phyloP scores from a whole-genome alignment of 164 flowering plant genomes.

The Cinnamomum chago region DNA sequence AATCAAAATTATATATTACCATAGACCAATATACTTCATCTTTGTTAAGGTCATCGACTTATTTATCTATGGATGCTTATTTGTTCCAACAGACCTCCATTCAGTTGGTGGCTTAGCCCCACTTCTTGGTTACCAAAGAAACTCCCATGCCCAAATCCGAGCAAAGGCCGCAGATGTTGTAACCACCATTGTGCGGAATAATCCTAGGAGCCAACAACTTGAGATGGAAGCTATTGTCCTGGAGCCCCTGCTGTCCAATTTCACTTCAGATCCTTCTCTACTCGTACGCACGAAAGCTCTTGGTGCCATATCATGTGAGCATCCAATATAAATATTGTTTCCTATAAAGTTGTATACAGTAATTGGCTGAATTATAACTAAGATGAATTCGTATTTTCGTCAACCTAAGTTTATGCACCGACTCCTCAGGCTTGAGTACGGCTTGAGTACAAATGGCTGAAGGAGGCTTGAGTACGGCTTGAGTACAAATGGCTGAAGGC shows the following conservation, averaged over 20 bases:
- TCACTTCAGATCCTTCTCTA: conserved; percentile 77
- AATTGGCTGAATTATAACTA: no score
- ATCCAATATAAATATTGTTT: neutral
- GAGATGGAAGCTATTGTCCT: conserved; percentile 79
- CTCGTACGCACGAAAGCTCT: conserved; percentile 79
- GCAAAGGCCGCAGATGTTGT: conserved; percentile 95
- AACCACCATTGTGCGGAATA: conserved; percentile 89
- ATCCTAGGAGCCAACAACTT: conserved; percentile 81
- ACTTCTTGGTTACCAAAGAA: conserved; percentile 67
- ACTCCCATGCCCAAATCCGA: conserved; percentile 69
- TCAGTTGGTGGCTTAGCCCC: conserved; percentile 90
- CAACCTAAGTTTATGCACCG: neutral
- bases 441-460: neutral
- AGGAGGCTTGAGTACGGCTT: no score
- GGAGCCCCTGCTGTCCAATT: conserved; percentile 65
- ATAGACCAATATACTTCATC: neutral
- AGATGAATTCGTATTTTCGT: neutral
- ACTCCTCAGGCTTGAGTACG: neutral
- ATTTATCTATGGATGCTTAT: neutral
- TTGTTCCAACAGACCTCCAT: conserved; percentile 56
- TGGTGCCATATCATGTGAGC: conserved; percentile 93
- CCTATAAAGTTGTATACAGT: no score
- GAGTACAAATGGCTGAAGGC: neutral
- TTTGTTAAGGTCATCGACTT: neutral
- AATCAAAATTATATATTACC: neutral